Conservation (phyloP, 805 yeast genomes). For the Pichia thaimueangensis region DNA sequence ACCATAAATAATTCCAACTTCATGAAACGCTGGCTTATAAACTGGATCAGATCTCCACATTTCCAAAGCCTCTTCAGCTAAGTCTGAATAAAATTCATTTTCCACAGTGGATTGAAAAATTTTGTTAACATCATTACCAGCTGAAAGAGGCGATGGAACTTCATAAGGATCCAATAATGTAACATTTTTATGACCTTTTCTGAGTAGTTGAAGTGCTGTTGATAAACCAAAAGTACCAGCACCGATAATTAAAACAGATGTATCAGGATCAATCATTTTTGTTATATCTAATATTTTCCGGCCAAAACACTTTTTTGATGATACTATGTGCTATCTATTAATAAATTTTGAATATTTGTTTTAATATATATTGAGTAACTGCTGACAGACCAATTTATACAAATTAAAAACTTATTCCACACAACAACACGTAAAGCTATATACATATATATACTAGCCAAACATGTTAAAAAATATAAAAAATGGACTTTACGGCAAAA, state of each 20-base stretch:
- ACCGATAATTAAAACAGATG: constrained; percentile 31
- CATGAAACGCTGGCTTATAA: constrained; percentile 25
- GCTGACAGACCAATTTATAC: too few species aligned
- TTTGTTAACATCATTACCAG: constrained; percentile 38
- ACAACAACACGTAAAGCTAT: too few species aligned
- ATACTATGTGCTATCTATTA: too few species aligned
- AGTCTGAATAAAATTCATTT: constrained; percentile 21
- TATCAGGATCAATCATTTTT: background rate
- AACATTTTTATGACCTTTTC: constrained; percentile 29
- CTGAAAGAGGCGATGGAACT: constrained; percentile 34
- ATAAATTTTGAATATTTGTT: too few species aligned
- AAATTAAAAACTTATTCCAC: too few species aligned
- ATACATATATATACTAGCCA: too few species aligned
- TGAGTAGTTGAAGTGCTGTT: constrained; percentile 32
- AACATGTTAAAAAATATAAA: too few species aligned
- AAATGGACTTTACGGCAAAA: too few species aligned
- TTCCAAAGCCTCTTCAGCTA: constrained; percentile 31
- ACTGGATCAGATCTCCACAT: constrained; percentile 30
- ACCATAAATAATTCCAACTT: constrained; percentile 29
- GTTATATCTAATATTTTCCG: too few species aligned
- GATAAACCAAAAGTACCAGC: constrained; percentile 42
- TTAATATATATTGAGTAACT: too few species aligned
- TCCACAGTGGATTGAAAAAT: constrained; percentile 30
- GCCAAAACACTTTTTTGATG: too few species aligned
- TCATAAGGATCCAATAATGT: constrained; percentile 29